Base-by-base conservation (phyloP, 805 yeast genomes). In the Starmera dryadoides region DNA sequence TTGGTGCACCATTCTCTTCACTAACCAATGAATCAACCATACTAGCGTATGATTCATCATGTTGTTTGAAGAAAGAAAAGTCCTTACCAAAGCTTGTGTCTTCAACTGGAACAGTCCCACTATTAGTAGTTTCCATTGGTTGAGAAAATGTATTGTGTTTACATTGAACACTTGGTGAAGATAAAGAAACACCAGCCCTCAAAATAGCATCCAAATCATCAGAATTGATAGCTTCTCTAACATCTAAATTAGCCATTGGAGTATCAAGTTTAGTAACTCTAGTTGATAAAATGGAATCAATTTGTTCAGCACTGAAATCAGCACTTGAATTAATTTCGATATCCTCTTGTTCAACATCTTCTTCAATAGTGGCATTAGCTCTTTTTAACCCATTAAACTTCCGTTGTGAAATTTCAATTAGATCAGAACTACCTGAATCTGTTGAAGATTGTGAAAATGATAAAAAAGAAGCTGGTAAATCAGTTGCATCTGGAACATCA, bases 11-110 rank as follows among this genome's bases (percentile, higher is more conserved):
- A 18, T 8, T 22, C 6, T 35, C 14, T 12, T 58, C 63, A 36
- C 49, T 50, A 15, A 60, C 56, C 34, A 59, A 50, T 3, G 58
- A 49, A 40, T 55, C 56, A 26, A 60, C 64, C 63, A 60, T 60
- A 21, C 42, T 48, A 8, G 50, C 46, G 26, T 37, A 35, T 10
- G 30, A 36, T 11, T 34, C 31, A 20, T 41, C 40, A 20, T 30
- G 22, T 25, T 16, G 5, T 12, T 25, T 25, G n/a, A 8, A 25
- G 10, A 4, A 4, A 5, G 28, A 4, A 10, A 25, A 4, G 4
- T 25, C n/a, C 10, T 25, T 12, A 4, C 28, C 28, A 25, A 25
- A 25, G 28, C 10, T 8, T 25, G n/a, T 25, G 12, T 25, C 28
- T 11, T 12, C 4, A 8, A 25, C 10, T 12, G 28, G 12, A 25